phyloP scores from a whole-genome alignment of 139 green algal genomes.

The Tetratostichococcus sp. region DNA sequence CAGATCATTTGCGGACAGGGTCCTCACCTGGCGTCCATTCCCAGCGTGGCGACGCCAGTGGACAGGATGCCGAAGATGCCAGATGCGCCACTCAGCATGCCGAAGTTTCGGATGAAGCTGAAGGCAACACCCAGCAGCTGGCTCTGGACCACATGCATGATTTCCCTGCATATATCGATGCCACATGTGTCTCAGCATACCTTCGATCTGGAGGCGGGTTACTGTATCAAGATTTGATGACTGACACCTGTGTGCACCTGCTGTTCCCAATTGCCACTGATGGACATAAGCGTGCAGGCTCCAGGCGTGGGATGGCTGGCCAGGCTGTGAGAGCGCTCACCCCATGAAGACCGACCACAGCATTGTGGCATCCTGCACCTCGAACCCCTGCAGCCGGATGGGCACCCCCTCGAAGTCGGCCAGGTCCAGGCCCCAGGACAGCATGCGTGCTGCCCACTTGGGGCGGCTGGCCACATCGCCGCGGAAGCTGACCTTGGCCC shows the following conservation, averaged over 20 bases:
- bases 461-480: constrained; percentile 48
- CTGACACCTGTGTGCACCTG: no score
- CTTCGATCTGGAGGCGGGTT: no score
- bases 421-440: constrained; percentile 63
- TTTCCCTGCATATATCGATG: background rate
- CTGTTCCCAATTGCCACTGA: no score
- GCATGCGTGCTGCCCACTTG: constrained; percentile 28
- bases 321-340: no score
- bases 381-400: constrained; percentile 57
- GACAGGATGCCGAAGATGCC: constrained; percentile 37
- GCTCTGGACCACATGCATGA: constrained; percentile 13
- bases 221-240: no score
- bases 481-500: constrained; percentile 62
- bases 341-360: constrained; percentile 31
- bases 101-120: constrained; percentile 51
- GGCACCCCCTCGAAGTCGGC: constrained; percentile 69
- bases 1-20: background rate
- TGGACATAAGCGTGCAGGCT: background rate
- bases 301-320: background rate
- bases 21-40: constrained; percentile 10
- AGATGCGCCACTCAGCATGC: constrained; percentile 39
- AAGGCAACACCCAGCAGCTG: constrained; percentile 32
- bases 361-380: constrained; percentile 33
- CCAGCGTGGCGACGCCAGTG: constrained; percentile 35
- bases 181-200: no score